These are phyloP conservation scores for Schizochytrium sp. DNA, from an alignment of 108 stramenopile species.

Conservation along the genomic window DNA sequence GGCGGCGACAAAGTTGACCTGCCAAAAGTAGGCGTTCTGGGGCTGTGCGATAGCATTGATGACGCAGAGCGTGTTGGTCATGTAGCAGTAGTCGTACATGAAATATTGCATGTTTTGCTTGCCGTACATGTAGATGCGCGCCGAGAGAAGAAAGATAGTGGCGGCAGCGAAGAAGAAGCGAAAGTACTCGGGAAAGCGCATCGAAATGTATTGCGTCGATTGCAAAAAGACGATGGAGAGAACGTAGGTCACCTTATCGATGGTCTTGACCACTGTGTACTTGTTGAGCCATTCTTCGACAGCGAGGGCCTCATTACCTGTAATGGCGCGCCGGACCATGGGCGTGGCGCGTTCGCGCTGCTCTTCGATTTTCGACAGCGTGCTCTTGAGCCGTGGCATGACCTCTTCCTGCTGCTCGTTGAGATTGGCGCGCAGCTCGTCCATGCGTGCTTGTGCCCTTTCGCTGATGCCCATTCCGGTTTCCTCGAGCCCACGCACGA, in stretches of 20 bases:
- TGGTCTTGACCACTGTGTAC: background rate
- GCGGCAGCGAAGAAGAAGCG: background rate
- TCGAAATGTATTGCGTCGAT: background rate
- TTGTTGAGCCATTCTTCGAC: conserved; percentile 18
- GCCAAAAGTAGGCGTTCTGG: background rate
- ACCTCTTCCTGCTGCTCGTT: background rate
- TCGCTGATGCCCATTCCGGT: background rate
- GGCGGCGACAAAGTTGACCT: conserved; percentile 51
- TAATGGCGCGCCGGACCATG: background rate
- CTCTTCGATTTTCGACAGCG: background rate
- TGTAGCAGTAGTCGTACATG: conserved; percentile 50
- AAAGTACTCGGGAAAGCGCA: conserved; percentile 16
- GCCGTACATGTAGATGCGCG: conserved; percentile 42
- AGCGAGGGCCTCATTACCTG: background rate
- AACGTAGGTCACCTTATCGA: conserved; percentile 14
- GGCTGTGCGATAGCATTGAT: background rate
- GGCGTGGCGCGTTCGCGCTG: background rate
- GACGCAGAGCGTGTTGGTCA: background rate
- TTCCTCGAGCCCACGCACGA: background rate
- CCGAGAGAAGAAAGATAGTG: conserved; percentile 18
- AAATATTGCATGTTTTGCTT: conserved; percentile 42
- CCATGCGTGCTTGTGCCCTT: background rate
- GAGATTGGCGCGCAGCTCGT: background rate
- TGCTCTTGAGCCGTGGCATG: background rate
- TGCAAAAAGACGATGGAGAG: background rate